Evolutionary conservation across 345 rosid genomes (phyloP).

Genomic region (Citropsis articulata): DNA sequence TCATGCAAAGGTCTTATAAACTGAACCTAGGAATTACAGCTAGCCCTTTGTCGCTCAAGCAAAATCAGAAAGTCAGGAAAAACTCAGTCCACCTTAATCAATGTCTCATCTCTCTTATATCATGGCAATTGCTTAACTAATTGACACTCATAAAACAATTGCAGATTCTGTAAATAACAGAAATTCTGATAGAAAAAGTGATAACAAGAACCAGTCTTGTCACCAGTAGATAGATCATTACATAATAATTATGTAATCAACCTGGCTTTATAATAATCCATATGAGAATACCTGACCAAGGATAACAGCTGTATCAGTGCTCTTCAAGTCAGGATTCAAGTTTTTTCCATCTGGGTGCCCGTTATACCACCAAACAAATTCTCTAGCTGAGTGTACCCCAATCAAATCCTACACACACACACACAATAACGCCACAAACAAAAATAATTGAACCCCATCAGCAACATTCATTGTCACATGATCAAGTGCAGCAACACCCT

Average conservation of each 20-base stretch:
- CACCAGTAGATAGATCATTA: background rate
- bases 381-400: slow-evolving; percentile 85
- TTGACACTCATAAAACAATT: background rate
- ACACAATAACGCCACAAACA: background rate
- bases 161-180: background rate
- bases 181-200: background rate
- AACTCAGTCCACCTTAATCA: slow-evolving; percentile 1
- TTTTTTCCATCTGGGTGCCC: slow-evolving; percentile 79
- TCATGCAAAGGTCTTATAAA: background rate
- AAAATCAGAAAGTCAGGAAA: background rate
- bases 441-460: background rate
- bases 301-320: slow-evolving; percentile 71
- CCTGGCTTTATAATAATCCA: background rate
- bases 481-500: background rate
- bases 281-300: slow-evolving; percentile 62
- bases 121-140: background rate
- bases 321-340: slow-evolving; percentile 67
- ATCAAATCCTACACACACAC: slow-evolving; percentile 43
- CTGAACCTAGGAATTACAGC: background rate
- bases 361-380: slow-evolving; percentile 98
- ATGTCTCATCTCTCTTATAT: background rate
- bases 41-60: background rate
- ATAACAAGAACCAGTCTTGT: background rate
- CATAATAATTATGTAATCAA: background rate
- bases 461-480: background rate